Evolutionary conservation across 179 eudicot genomes (phyloP), one percentile per base, ranked within the genome.

Genomic region (Amaranthus tricolor): DNA sequence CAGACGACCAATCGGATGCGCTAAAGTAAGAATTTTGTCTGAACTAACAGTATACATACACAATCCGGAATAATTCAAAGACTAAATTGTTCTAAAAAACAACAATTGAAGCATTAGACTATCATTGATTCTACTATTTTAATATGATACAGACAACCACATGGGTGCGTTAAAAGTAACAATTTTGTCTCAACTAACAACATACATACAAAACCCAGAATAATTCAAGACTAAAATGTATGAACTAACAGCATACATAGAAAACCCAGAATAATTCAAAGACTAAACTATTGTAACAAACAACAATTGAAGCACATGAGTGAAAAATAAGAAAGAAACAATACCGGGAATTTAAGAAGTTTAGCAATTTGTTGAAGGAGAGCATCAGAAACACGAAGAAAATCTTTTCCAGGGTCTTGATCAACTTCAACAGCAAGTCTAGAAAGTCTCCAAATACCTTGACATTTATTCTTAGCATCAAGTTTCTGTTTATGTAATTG

Each of bases 401-500:
- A 93, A 78, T 95, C 99, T 67, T 95, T 95, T 0, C 99, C 99
- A 51, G 99, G 99, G 85, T 95, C 99, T 31, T 78, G 81, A 8
- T 81, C 74, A 78, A 91, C 87, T 17, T 85, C 82, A 70, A 95
- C 91, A 64, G 72, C 77, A 48, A 95, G 90, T 79, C 85, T 85
- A 15, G 84, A 95, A 2, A 95, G 76, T 77, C 99, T 85, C 99
- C 99, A 95, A 82, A 88, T 61, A 2, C 99, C 98, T 62, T 78
- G 78, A 47, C 80, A 84, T 73, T 89, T 89, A 20, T 77, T 71
- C 6, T 79, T 65, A 6, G 78, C 84, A 65, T 85, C 89, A 59
- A 77, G 55, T 79, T 78, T 85, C 3, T 73, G 81, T 20, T 81
- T 63, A 9, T 84, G 70, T 5, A 68, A 43, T 70, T 85, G 80